Evolutionary conservation across 768 basidiomycete genomes (phyloP), one percentile per base, ranked within the genome.

Genomic region (Rhodocollybia butyracea): DNA sequence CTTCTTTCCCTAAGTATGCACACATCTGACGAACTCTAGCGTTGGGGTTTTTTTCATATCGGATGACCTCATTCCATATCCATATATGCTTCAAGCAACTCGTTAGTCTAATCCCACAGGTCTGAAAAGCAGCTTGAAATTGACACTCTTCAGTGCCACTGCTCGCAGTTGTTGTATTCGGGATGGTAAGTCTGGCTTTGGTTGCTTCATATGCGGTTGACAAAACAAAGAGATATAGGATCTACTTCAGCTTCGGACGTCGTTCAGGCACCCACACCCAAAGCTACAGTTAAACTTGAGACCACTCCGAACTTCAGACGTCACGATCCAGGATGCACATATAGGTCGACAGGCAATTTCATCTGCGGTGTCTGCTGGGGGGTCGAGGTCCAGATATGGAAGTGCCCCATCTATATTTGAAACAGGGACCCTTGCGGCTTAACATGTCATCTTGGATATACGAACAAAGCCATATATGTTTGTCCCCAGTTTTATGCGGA

Each of bases 11-110:
- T 5, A n/a, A 19, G 36, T 10, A 6, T 31, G 31, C 27, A 29
- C 3, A 21, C 19, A 34, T 32, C 24, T 6, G 22, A 34, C 46
- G 11, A 17, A 46, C 26, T 38, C 34, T 52, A 79, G 77, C 15
- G 70, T 71, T 17, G 71, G 73, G 24, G 63, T 76, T 51, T 63
- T 72, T 19, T 76, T 73, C 60, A 54, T 77, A 51, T 67, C 69
- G 22, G 60, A 65, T 31, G 54, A 56, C 15, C 50, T 61, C n/a
- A 21, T 53, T 29, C 51, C 68, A 3, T 75, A 74, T 61, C 69
- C 75, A 31, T 79, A 76, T 60, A 73, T 83, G 70, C 65, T 79
- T 13, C 77, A 79, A 50, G 82, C 83, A 29, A 69, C 76, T 13
- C 58, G 82, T 84, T 56, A 62, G 79, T 57, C 46, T 39, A 50